Evolutionary conservation across 176 grass and related monocot genomes (phyloP), one percentile per base, ranked within the genome.

Genomic region (Typha latifolia): DNA sequence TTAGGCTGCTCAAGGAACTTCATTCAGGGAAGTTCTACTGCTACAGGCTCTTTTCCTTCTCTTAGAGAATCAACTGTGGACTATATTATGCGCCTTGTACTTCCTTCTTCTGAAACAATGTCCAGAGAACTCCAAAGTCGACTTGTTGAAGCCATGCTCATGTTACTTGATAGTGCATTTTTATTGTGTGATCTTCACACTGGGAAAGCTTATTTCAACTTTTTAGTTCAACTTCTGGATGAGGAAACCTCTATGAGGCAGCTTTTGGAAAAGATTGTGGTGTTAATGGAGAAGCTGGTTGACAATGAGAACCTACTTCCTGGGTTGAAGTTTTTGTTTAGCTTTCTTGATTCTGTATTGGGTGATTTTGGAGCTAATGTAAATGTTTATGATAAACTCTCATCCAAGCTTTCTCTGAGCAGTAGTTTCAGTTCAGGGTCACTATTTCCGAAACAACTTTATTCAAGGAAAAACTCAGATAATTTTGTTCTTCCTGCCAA

Each of bases 181-280:
- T 76, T 97, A 34, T 86, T 61, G 66, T 73, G 66, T 69, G 93
- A 97, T 62, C 70, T 89, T 57, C 88, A 86, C 55, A 89, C 73
- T 48, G 83, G 74, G 21, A 88, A 92, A 72, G 78, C 80, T 56
- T 92, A 92, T 85, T 97, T 92, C 64, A 82, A 89, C 80, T 92
- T 86, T 75, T 49, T 89, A 37, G 62, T 92, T 71, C 86, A 97
- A 67, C 67, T 92, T 21, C 61, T 73, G 57, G 86, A 72, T 84
- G 86, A 75, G 48, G 88, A 97, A 74, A 78, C 83, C 69, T 67
- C 78, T 7, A 82, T 78, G 37, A 89, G 82, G 70, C 72, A 84
- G 59, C 81, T 97, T 50, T 82, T 97, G 69, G 85, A 92, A 79
- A 92, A 74, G 29, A 84, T 78, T 12, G 48, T 97, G 47, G 78